Conservation (phyloP, 1,139 yeast species). For the Suhomyces panamericanus region DNA sequence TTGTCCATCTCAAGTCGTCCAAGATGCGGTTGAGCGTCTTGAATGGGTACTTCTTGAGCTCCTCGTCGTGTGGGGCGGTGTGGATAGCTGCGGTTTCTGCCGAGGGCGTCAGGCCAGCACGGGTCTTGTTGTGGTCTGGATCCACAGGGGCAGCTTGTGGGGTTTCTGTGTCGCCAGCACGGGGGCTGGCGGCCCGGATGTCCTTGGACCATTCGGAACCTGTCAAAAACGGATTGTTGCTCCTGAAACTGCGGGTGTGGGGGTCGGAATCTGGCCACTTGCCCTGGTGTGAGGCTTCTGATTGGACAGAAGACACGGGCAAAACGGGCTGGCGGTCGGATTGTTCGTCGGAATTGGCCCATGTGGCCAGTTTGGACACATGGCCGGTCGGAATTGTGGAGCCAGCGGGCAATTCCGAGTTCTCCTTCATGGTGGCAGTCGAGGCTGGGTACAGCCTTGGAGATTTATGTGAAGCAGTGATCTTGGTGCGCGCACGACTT, state of each 20-base stretch:
- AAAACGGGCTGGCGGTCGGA: neutral
- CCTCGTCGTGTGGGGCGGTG: neutral
- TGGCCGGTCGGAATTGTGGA: neutral
- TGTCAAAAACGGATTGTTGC: slow-evolving; percentile 23
- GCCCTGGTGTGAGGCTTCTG: neutral
- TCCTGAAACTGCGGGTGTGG: slow-evolving; percentile 9
- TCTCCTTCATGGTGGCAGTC: slow-evolving; percentile 2
- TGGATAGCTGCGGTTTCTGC: neutral
- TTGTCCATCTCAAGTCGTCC: slow-evolving; percentile 58
- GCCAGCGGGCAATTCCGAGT: slow-evolving; percentile 5
- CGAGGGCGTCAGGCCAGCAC: neutral
- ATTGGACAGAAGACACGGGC: neutral
- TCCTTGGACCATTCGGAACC: neutral
- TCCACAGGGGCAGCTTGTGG: neutral
- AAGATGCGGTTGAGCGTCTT: slow-evolving; percentile 67
- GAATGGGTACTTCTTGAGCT: slow-evolving; percentile 32
- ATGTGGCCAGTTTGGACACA: neutral
- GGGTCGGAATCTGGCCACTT: neutral
- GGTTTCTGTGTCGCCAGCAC: neutral
- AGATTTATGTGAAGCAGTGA: slow-evolving; percentile 4
- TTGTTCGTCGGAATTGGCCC: neutral
- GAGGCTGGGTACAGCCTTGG: neutral
- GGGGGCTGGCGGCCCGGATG: neutral
- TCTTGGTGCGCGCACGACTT: slow-evolving; percentile 10
- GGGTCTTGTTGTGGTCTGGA: neutral